A percentile compares a stretch with the other conserved stretches of the same genome.
phyloP scores from a whole-genome alignment of 768 basidiomycete species.

The Suillus bovinus region DNA sequence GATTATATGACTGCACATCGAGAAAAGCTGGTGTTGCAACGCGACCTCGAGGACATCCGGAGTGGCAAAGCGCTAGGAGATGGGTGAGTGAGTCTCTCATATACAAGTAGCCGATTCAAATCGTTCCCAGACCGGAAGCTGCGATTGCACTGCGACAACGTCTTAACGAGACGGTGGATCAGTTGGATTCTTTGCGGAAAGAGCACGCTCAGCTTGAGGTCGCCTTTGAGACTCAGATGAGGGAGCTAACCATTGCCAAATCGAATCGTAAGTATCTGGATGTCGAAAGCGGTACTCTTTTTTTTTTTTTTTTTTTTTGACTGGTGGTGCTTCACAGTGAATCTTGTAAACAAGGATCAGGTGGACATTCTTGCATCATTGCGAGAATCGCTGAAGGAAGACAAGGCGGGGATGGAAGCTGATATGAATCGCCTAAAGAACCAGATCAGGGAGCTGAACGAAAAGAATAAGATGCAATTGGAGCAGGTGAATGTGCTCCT shows the following conservation, averaged over 20 bases:
- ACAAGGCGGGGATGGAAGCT: constrained; percentile 72
- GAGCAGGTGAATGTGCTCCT: constrained; percentile 86
- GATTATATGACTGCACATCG: constrained; percentile 87
- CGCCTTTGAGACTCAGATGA: constrained; percentile 56
- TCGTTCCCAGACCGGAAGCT: constrained; percentile 64
- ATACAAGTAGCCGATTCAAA: constrained; percentile 2
- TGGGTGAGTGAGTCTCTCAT: constrained; percentile 51
- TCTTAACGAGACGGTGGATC: constrained; percentile 83
- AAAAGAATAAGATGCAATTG: constrained; percentile 89
- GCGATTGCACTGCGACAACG: constrained; percentile 87
- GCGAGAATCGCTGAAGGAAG: constrained; percentile 86
- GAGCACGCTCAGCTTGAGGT: constrained; percentile 73
- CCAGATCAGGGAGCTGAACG: constrained; percentile 67
- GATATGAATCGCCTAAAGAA: constrained; percentile 66
- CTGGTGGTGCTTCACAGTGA: constrained; percentile 51
- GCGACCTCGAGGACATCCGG: constrained; percentile 85
- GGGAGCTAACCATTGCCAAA: constrained; percentile 79
- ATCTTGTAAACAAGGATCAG: constrained; percentile 91
- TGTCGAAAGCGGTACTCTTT: background rate
- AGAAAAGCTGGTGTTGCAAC: constrained; percentile 76
- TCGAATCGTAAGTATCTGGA: constrained; percentile 66
- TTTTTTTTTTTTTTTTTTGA: no score
- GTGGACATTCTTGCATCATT: constrained; percentile 84
- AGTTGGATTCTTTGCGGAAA: constrained; percentile 70
- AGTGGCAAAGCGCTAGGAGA: constrained; percentile 83